phyloP scores from a whole-genome alignment of 306 rosid genomes.

The Quercus dentata region DNA sequence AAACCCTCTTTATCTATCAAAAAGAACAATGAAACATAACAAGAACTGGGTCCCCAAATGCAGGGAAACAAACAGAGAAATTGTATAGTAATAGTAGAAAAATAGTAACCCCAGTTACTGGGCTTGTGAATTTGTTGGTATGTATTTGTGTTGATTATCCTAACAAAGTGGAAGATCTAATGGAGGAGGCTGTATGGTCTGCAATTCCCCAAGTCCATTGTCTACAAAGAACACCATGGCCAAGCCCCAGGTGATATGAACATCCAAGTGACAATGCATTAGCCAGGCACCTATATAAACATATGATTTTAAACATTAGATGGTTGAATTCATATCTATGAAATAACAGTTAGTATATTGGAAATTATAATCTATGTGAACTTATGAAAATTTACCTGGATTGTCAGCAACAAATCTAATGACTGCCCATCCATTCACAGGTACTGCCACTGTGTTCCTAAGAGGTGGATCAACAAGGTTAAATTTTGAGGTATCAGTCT shows the following conservation, averaged over 20 bases:
- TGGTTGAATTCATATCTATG: neutral
- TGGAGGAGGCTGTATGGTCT: slow-evolving; percentile 72
- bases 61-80: slow-evolving; percentile 37
- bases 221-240: slow-evolving; percentile 89
- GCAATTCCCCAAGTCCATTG: slow-evolving; percentile 67
- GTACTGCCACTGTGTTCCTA: slow-evolving; percentile 85
- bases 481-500: slow-evolving; percentile 55
- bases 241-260: slow-evolving; percentile 87
- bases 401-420: slow-evolving; percentile 91
- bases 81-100: slow-evolving; percentile 16
- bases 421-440: slow-evolving; percentile 89
- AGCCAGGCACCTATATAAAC: slow-evolving; percentile 75
- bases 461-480: slow-evolving; percentile 90
- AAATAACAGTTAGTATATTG: neutral
- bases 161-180: slow-evolving; percentile 72
- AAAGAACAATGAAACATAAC: slow-evolving; percentile 21
- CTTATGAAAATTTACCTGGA: slow-evolving; percentile 51
- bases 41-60: slow-evolving; percentile 43
- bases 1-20: slow-evolving; percentile 35
- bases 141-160: neutral
- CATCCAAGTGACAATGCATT: slow-evolving; percentile 97
- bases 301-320: neutral
- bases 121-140: neutral
- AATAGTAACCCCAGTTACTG: slow-evolving; percentile 22
- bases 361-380: neutral